Percentiles rank a stretch among this genome's conserved stretches.
Conservation (phyloP, 23 red algal genomes). For the Pyropia haitanensis region DNA sequence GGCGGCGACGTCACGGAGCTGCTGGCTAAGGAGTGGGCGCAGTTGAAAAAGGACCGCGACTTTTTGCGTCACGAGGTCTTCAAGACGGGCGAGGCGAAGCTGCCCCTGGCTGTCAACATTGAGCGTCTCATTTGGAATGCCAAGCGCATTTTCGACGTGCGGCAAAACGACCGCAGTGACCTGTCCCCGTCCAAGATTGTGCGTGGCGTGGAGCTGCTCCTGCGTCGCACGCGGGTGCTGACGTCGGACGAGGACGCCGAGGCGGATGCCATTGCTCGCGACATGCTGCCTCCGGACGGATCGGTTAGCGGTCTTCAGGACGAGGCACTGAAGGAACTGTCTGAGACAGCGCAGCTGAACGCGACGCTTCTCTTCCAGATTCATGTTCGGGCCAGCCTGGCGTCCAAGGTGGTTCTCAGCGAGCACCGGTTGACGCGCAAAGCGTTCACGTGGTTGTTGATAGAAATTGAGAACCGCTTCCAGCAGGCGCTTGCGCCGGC, state of each 20-base stretch:
- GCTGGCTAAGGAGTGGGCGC: too few species aligned
- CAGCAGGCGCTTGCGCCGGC: constrained; percentile 55
- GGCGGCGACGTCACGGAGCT: too few species aligned
- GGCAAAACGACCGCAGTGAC: constrained; percentile 44
- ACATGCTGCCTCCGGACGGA: too few species aligned
- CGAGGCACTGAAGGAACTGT: constrained; percentile 1
- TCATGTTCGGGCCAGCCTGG: constrained; percentile 85
- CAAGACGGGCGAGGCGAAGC: constrained; percentile 67
- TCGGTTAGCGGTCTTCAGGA: too few species aligned
- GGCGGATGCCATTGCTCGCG: constrained; percentile 28
- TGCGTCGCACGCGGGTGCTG: constrained; percentile 41
- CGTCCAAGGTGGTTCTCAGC: constrained; percentile 69
- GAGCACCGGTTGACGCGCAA: constrained; percentile 67
- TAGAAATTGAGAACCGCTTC: constrained; percentile 90
- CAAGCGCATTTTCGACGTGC: constrained; percentile 60
- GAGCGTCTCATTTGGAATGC: constrained; percentile 88
- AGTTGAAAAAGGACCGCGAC: constrained; percentile 38
- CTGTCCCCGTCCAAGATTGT: constrained; percentile 74
- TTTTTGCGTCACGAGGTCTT: constrained; percentile 62
- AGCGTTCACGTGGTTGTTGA: constrained; percentile 86
- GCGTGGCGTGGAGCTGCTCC: constrained; percentile 62
- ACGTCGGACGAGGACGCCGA: constrained; percentile 35
- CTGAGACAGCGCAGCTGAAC: constrained; percentile 74
- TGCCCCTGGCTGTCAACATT: constrained; percentile 83
- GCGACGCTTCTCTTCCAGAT: constrained; percentile 86